phyloP scores from a whole-genome alignment of 352 stramenopile species.

The Globisporangium irregulare region DNA sequence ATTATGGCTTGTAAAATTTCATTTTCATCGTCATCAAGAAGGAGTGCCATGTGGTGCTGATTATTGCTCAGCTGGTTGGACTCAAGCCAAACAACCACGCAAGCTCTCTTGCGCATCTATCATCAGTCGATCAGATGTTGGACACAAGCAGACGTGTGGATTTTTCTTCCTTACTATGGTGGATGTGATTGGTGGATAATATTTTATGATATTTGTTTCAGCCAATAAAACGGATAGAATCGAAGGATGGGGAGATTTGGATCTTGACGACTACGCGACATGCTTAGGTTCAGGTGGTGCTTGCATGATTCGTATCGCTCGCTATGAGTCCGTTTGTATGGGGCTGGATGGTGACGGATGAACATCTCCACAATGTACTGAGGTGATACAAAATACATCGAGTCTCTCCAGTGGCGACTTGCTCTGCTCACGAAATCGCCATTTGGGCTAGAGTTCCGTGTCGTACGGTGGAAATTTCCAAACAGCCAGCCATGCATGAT shows the following conservation, averaged over 20 bases:
- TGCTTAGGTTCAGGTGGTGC: background rate
- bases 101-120: background rate
- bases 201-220: background rate
- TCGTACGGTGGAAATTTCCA: background rate
- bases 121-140: background rate
- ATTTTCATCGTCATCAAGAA: background rate
- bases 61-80: background rate
- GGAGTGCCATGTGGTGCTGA: background rate
- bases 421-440: background rate
- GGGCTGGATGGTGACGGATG: background rate
- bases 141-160: background rate
- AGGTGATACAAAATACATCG: background rate
- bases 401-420: background rate
- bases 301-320: background rate
- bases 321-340: background rate
- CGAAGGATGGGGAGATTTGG: background rate
- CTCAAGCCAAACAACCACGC: background rate
- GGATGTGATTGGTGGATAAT: background rate
- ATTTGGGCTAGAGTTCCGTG: background rate
- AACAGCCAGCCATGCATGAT: background rate
- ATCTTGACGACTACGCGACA: background rate
- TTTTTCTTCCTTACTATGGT: background rate
- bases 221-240: background rate
- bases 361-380: background rate
- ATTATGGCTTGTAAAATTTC: background rate